Evolutionary conservation across 2,329 filamentous ascomycete species (phyloP), one percentile per base, ranked within the genome.

Genomic region (Colletotrichum liaoningense): DNA sequence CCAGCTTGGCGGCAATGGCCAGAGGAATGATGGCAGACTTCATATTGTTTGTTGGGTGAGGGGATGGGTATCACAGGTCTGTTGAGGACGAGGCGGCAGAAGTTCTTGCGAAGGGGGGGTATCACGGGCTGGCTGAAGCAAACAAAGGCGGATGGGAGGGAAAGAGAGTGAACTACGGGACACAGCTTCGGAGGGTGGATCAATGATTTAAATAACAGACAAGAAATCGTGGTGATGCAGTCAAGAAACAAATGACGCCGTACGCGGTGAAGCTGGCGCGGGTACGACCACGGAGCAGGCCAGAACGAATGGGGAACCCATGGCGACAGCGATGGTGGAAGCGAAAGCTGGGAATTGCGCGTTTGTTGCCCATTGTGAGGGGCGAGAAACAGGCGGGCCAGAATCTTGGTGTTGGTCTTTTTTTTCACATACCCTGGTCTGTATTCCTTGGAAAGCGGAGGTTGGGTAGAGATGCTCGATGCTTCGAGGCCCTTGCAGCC

Each of bases 241-340:
- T 74, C 68, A 74, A 68, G 57, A 33, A 55, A 58, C n/a, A 72
- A 38, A 72, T 74, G 72, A 74, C 72, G 72, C 67, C 59, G 63
- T 63, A 68, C 63, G 57, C 55, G 24, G 68, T 74, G 35, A 57
- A 74, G 58, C 69, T 42, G 67, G 26, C 16, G 63, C 42, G 69
- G 72, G 68, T 72, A 63, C 33, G 14, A 73, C 67, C 14, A 42
- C 38, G 38, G 38, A 16, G 16, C 60, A 71, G 71, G 30, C 67
- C 67, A 73, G 67, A 33, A 62, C 67, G 46, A 70, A 66, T 71
- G 14, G 62, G 72, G 68, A 58, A 33, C 68, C 42, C 63, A 67
- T 57, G 35, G 56, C 56, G 30, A 74, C 62, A 63, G 62, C 33
- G 38, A 55, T 55, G 42, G 66, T 73, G 70, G 66, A 63, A 69